Conservation (phyloP, 2,329 filamentous ascomycete genomes). For the Aspergillus sp. region DNA sequence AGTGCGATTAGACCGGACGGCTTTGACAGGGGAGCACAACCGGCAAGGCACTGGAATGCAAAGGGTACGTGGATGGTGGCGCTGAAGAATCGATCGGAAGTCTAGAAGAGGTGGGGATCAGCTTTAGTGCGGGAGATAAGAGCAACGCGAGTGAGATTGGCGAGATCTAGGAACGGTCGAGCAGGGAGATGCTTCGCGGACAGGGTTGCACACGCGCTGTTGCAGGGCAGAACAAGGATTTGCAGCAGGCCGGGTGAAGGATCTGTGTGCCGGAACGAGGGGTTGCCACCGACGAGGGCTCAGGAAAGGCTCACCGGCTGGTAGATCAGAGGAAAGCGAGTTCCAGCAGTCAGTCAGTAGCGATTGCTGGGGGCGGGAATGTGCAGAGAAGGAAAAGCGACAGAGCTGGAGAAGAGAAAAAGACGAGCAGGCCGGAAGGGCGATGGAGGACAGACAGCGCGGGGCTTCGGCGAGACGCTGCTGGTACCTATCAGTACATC, state of each 20-base stretch:
- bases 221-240: neutral
- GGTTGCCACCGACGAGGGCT: neutral
- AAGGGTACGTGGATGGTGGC: slow-evolving; percentile 4
- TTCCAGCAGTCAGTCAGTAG: no score
- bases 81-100: slow-evolving; percentile 4
- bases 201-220: no score
- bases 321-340: no score
- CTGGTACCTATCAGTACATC: neutral
- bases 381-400: neutral
- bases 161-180: no score
- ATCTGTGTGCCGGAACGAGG: neutral
- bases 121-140: slow-evolving; percentile 9
- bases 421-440: neutral
- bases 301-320: no score
- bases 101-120: slow-evolving; percentile 8
- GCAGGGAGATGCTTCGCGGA: no score
- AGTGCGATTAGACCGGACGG: no score
- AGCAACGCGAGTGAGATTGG: neutral
- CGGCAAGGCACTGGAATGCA: slow-evolving; percentile 2
- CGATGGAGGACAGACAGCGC: neutral
- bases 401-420: neutral
- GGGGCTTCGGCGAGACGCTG: neutral
- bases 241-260: neutral
- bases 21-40: slow-evolving; percentile 1
- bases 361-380: no score